Evolutionary conservation across 2,329 filamentous ascomycete genomes (phyloP).

Genomic region (Pezicula rhizophila): DNA sequence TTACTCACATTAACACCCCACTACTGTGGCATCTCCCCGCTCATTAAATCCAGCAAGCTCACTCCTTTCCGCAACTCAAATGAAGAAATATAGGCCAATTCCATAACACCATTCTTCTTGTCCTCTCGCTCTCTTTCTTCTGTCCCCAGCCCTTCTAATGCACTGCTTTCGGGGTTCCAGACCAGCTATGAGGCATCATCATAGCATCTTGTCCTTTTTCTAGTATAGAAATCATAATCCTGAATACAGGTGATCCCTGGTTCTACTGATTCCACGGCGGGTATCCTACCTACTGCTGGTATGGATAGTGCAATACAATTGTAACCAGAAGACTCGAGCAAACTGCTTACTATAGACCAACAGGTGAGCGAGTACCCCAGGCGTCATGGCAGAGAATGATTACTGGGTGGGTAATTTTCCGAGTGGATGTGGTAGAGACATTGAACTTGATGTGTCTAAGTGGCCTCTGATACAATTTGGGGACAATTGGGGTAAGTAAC

Average conservation of each 20-base stretch:
- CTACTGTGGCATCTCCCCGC: conserved; percentile 1
- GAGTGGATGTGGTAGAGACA: too few species aligned
- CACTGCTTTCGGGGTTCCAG: conserved; percentile 29
- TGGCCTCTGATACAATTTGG: too few species aligned
- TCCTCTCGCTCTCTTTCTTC: conserved; percentile 28
- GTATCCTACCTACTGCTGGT: conserved; percentile 6
- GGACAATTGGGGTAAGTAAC: background rate
- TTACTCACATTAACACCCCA: conserved; percentile 6
- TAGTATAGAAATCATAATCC: conserved; percentile 9
- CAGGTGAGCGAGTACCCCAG: conserved; percentile 14
- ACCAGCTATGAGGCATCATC: conserved; percentile 33
- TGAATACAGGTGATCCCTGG: conserved; percentile 12
- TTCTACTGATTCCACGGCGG: conserved; percentile 8
- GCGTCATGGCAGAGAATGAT: conserved; percentile 15
- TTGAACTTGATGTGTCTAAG: too few species aligned
- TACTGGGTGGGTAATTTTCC: conserved; percentile 8
- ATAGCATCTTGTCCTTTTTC: conserved; percentile 32
- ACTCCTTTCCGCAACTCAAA: conserved; percentile 8
- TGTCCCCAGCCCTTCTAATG: conserved; percentile 31
- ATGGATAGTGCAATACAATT: conserved; percentile 12
- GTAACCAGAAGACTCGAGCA: conserved; percentile 13
- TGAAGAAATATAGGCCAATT: conserved; percentile 10
- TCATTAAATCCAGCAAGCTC: conserved; percentile 5
- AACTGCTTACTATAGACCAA: conserved; percentile 10
- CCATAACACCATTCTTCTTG: conserved; percentile 29